These are phyloP conservation scores for Globisporangium parvum DNA, from an alignment of 352 stramenopile species.

Conservation along the genomic window DNA sequence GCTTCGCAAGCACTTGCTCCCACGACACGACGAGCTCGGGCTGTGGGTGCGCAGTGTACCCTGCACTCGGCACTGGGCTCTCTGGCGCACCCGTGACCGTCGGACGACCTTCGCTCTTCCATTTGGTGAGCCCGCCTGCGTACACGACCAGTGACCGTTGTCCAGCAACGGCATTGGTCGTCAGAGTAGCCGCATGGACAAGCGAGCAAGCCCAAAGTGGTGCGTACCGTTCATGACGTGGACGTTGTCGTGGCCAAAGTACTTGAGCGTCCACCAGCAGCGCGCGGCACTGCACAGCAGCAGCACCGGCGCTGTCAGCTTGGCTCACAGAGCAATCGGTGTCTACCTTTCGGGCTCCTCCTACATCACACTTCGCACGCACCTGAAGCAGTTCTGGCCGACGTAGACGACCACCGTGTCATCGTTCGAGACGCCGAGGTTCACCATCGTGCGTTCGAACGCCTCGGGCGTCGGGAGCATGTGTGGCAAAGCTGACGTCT, in stretches of 20 bases:
- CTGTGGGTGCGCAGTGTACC: conserved; percentile 48
- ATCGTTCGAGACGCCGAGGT: conserved; percentile 63
- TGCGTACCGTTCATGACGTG: conserved; percentile 80
- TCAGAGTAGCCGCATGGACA: no score
- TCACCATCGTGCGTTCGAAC: conserved; percentile 61
- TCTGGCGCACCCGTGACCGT: conserved; percentile 29
- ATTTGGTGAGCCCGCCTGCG: conserved; percentile 56
- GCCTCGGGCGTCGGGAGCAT: conserved; percentile 69
- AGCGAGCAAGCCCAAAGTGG: not conserved
- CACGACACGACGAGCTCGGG: conserved; percentile 46
- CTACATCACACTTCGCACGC: not conserved
- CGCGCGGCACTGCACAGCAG: conserved; percentile 42
- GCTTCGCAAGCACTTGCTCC: conserved; percentile 54
- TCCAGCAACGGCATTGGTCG: no score
- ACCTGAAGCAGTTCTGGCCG: conserved; percentile 80
- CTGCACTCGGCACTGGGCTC: conserved; percentile 14
- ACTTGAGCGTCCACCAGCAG: conserved; percentile 89
- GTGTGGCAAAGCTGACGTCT: conserved; percentile 67
- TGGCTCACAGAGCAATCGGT: not conserved
- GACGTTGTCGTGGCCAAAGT: conserved; percentile 83
- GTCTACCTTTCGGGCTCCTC: not conserved
- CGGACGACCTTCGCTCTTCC: conserved; percentile 54
- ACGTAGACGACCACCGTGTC: conserved; percentile 79
- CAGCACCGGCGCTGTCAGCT: not conserved
- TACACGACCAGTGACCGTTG: not conserved